phyloP scores from a whole-genome alignment of 768 basidiomycete genomes.

The Fomitopsis pulvina region DNA sequence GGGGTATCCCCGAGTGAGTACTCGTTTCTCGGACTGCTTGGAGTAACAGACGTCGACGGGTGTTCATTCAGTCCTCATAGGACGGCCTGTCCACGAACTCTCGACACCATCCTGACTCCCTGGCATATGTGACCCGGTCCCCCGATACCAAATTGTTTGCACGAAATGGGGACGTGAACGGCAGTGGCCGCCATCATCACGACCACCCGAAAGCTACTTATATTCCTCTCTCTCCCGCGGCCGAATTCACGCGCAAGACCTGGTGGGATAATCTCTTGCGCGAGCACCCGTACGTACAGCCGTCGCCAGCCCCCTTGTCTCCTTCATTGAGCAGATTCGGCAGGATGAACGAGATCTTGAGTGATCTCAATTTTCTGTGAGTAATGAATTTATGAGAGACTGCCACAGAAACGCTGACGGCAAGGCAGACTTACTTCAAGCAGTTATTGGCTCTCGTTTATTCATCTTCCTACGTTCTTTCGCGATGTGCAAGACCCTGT shows the following conservation, averaged over 20 bases:
- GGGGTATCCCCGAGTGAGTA: conserved; percentile 25
- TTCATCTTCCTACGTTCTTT: conserved; percentile 52
- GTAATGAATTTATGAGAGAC: too few relatives aligned
- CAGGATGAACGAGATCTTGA: conserved; percentile 43
- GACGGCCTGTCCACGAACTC: conserved; percentile 19
- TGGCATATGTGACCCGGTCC: background rate
- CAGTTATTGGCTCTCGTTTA: conserved; percentile 62
- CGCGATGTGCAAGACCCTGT: conserved; percentile 44
- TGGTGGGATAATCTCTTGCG: conserved; percentile 47
- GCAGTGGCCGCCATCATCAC: conserved; percentile 6
- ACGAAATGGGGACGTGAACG: conserved; percentile 7
- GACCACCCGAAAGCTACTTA: conserved; percentile 6
- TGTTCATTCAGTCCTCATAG: conserved; percentile 27
- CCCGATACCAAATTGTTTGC: background rate
- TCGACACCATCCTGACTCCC: conserved; percentile 13
- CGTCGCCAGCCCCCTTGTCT: background rate
- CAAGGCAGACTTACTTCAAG: conserved; percentile 59
- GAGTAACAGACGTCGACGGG: conserved; percentile 16
- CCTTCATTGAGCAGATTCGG: conserved; percentile 6
- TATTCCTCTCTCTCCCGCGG: conserved; percentile 19
- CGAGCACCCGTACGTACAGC: conserved; percentile 28
- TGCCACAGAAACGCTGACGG: too few relatives aligned
- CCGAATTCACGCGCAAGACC: conserved; percentile 28
- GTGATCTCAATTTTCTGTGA: conserved; percentile 49
- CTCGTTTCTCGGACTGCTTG: conserved; percentile 10